phyloP scores from a whole-genome alignment of 2,329 filamentous ascomycete genomes.

The Emmonsia crescens region DNA sequence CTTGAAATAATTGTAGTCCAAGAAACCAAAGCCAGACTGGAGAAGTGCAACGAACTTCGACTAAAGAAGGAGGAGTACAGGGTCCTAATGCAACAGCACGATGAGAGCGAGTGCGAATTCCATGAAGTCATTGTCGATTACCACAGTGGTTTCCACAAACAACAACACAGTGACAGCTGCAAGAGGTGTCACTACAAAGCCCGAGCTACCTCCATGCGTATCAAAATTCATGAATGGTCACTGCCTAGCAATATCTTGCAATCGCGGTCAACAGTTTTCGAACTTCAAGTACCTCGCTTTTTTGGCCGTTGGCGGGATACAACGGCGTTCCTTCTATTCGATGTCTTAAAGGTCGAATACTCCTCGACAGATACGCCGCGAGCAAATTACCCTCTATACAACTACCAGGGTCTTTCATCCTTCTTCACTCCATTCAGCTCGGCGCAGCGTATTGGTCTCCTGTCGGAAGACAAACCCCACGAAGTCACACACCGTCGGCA shows the following conservation, averaged over 20 bases:
- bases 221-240: conserved; percentile 48
- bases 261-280: conserved; percentile 42
- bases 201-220: conserved; percentile 30
- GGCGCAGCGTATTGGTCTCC: background rate
- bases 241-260: conserved; percentile 27
- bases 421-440: conserved; percentile 5
- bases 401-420: background rate
- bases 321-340: conserved; percentile 24
- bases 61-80: conserved; percentile 15
- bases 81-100: conserved; percentile 15
- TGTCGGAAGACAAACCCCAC: conserved; percentile 9
- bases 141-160: conserved; percentile 5
- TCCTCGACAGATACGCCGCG: background rate
- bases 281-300: conserved; percentile 34
- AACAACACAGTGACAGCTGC: conserved; percentile 22
- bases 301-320: conserved; percentile 42
- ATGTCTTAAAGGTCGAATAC: background rate
- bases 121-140: conserved; percentile 2
- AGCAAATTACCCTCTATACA: background rate
- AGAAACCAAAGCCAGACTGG: conserved; percentile 20
- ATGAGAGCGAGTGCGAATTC: conserved; percentile 8
- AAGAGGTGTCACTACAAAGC: conserved; percentile 24
- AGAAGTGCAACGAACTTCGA: conserved; percentile 25
- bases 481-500: conserved; percentile 11
- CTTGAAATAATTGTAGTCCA: conserved; percentile 30